Base-by-base conservation (phyloP, 306 rosid genomes). In the Elaeagnus macrophylla region DNA sequence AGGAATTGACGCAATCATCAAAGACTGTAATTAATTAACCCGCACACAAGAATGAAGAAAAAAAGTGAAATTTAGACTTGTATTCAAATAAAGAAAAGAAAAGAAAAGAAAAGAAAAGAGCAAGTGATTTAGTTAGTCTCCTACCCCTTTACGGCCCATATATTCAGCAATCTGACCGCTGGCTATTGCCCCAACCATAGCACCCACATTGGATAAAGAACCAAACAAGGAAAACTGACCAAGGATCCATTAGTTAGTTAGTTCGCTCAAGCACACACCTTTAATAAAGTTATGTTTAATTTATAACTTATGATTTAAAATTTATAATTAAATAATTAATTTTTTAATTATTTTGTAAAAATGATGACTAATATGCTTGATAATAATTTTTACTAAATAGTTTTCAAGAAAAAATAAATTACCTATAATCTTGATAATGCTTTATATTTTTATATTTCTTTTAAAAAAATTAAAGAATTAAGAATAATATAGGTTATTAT, bases 131-230 rank as follows among this genome's bases (percentile, higher is more conserved):
- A 48, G 19, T n/a, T n/a, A n/a, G n/a, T n/a, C n/a, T 37, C 52
- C 48, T 71, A 91, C 99, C 93, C 99, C 99, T 80, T 91, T 91
- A 32, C 99, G 89, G 16, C 99, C 99, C 36, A 87, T 72, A 74
- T 82, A 80, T 69, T 91, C 99, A 11, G 99, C 78, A 72, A 91
- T 75, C 66, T 91, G 99, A 48, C 99, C 99, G 68, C 99, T 91
- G 25, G 96, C 76, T 68, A 91, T 84, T 67, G 99, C 99, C 63
- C 99, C 99, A 56, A 91, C 77, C 99, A 91, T 91, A 47, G 96
- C 96, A 50, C 99, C 99, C 48, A 91, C 97, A 67, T 91, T 91
- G 68, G 93, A 86, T 53, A 91, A 61, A 59, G 97, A 91, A 45
- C 97, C 97, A 66, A 86, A 91, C 57, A 84, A 53, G 56, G 97